Base-by-base conservation (phyloP, 2,329 filamentous ascomycete species). In the Epichloe amarillans region DNA sequence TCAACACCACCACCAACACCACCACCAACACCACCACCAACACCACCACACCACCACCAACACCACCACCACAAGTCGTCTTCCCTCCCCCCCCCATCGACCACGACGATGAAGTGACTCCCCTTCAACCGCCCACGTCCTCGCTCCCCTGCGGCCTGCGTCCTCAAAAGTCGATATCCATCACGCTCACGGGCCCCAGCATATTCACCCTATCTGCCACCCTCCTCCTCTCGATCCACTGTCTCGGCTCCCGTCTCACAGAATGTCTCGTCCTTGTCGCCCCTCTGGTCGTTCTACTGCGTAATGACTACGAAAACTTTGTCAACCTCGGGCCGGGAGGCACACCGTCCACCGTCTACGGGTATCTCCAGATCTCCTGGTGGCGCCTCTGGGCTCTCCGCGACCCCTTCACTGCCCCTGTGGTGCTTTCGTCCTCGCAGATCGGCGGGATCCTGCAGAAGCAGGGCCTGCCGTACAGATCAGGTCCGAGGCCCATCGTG, bases 281-380 rank as follows among this genome's bases (percentile, higher is more conserved):
- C 7, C 76, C 77, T 1, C 46, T 72, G 26, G 54, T 70, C 33
- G 62, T 79, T 6, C 69, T 77, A 53, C 66, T 86, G 58, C 79
- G 80, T 61, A 79, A 80, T 61, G 86, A 91, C 70, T 93, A 88
- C 66, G 70, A 73, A 49, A 84, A 83, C 63, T 93, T 88, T 67
- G 70, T 91, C 55, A 77, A 77, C 39, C 79, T 94, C 19, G 88
- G 88, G 0, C 87, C 86, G 0, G 88, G 88, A 23, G 88, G 88
- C 52, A 91, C 86, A 0, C 86, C 88, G 0, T 76, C 82, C 3
- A 93, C 84, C 0, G 77, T 86, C 41, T 56, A 67, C 5, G 88
- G 87, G 56, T 94, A 91, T 65, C 67, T 88, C 26, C 77, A 79
- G 50, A 82, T 93, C 65, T 84, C 83, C 55, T 79, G 80, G 66